phyloP scores from a whole-genome alignment of 108 stramenopile genomes.

The Cafeteria roenbergensis region DNA sequence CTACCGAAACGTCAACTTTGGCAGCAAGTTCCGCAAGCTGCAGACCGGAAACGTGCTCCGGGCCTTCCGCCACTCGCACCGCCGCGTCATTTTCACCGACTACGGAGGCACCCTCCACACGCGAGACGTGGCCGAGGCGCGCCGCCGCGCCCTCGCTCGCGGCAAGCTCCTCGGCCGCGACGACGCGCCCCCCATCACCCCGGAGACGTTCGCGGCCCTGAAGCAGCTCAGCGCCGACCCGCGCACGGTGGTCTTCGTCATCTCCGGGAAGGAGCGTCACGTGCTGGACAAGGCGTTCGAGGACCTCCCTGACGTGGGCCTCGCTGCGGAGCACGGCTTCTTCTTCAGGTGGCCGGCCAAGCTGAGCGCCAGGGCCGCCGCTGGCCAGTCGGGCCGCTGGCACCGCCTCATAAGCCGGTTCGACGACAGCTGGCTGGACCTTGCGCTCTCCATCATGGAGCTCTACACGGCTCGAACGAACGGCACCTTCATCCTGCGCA shows the following conservation, averaged over 20 bases:
- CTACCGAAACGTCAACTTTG: conserved; percentile 49
- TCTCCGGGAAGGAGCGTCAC: conserved; percentile 34
- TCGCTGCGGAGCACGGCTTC: conserved; percentile 43
- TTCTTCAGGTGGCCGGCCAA: conserved; percentile 14
- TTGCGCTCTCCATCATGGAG: conserved; percentile 41
- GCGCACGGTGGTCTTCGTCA: conserved; percentile 41
- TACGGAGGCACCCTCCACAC: conserved; percentile 52
- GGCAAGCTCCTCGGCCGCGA: conserved; percentile 1
- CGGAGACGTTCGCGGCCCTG: conserved; percentile 18
- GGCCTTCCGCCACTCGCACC: conserved; percentile 24
- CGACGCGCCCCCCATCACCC: conserved; percentile 7
- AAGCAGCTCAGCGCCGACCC: conserved; percentile 37
- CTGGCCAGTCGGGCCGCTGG: not conserved
- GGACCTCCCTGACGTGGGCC: conserved; percentile 20
- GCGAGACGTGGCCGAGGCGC: not conserved
- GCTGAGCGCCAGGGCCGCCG: not conserved
- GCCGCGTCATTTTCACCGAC: conserved; percentile 50
- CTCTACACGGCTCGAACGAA: conserved; percentile 47
- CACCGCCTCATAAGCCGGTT: conserved; percentile 3
- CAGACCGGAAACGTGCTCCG: conserved; percentile 22
- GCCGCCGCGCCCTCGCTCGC: not conserved
- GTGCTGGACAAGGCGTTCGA: conserved; percentile 24
- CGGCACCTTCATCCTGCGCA: conserved; percentile 53
- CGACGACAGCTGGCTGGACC: conserved; percentile 37
- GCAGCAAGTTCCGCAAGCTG: conserved; percentile 31